Evolutionary conservation across 352 stramenopile genomes (phyloP), one percentile per base, ranked within the genome.

Genomic region (Pilasporangium apinafurcum): DNA sequence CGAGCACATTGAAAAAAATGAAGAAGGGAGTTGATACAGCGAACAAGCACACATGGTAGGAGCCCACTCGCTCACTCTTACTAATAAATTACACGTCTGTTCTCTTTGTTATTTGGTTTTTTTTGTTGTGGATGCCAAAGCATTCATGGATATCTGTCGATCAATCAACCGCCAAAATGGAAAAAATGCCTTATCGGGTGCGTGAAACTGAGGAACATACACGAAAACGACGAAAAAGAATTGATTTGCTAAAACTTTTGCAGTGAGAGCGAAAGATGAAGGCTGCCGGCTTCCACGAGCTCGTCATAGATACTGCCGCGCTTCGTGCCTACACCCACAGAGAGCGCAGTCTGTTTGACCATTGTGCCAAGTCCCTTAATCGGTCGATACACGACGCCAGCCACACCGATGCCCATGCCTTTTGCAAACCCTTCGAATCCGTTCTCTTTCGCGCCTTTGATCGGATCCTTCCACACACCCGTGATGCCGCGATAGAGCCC

Each of bases 401-500:
- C 75, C 20, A 91, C 62, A n/a, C 79, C 79, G 8, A 54, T 75
- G 9, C 76, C 73, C 2, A 91, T 62, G 24, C 76, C 79, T 44
- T 86, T 87, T 14, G 79, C 79, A 26, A 91, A 87, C 4, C 76
- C 79, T 17, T 78, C 75, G 26, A 88, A 34, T 4, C 79, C 79
- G 8, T 77, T 82, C 47, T 79, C 62, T 48, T 82, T 83, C 18
- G 79, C 79, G 39, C 76, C 79, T 44, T 72, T 70, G 52, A 91
- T 87, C 36, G 76, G 79, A 29, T 91, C 76, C 34, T 85, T 87
- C 65, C 77, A 86, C 5, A 91, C 64, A 18, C 76, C 76, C 0
- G 71, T 89, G 49, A 89, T 83, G 26, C 79, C 79, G 4, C 65
- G 64, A 36, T 83, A 87, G 33, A 91, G 51, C 12, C 78, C 78